phyloP scores from a whole-genome alignment of 495 filamentous ascomycete genomes.

The Friedmanniomyces simplex region DNA sequence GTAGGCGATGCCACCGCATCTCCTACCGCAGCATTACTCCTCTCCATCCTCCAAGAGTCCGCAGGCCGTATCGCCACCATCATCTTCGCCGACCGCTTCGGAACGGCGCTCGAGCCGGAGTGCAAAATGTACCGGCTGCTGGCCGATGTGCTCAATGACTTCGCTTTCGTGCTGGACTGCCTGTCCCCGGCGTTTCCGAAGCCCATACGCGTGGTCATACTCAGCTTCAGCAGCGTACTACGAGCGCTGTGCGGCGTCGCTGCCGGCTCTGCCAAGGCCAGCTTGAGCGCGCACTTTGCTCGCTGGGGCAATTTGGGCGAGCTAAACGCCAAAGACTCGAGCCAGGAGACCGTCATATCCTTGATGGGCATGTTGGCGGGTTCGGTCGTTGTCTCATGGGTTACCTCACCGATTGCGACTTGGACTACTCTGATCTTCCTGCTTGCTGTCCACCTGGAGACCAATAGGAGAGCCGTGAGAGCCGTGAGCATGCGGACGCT shows the following conservation, averaged over 20 bases:
- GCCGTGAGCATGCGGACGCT: conserved; percentile 75
- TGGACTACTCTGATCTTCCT: conserved; percentile 66
- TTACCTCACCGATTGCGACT: conserved; percentile 60
- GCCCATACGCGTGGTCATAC: conserved; percentile 51
- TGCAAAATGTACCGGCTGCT: conserved; percentile 87
- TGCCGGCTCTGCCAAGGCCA: conserved; percentile 81
- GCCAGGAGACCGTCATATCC: conserved; percentile 90
- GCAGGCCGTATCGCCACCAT: conserved; percentile 83
- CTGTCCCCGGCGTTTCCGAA: conserved; percentile 72
- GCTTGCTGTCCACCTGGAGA: conserved; percentile 61
- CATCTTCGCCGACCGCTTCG: conserved; percentile 75
- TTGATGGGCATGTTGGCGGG: conserved; percentile 83
- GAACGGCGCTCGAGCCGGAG: conserved; percentile 82
- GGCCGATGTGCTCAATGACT: conserved; percentile 88
- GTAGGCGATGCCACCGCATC: conserved; percentile 81
- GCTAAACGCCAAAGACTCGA: conserved; percentile 93
- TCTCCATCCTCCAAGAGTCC: conserved; percentile 76
- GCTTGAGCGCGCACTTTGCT: conserved; percentile 85
- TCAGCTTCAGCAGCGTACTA: conserved; percentile 67
- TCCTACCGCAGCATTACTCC: conserved; percentile 75
- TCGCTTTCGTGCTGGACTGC: conserved; percentile 80
- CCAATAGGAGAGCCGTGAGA: conserved; percentile 78
- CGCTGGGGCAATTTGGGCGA: conserved; percentile 81
- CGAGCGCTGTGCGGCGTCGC: conserved; percentile 81
- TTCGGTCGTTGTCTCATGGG: conserved; percentile 64